Evolutionary conservation across 2,329 filamentous ascomycete genomes (phyloP), one percentile per base, ranked within the genome.

Genomic region (Xylaria sp.): DNA sequence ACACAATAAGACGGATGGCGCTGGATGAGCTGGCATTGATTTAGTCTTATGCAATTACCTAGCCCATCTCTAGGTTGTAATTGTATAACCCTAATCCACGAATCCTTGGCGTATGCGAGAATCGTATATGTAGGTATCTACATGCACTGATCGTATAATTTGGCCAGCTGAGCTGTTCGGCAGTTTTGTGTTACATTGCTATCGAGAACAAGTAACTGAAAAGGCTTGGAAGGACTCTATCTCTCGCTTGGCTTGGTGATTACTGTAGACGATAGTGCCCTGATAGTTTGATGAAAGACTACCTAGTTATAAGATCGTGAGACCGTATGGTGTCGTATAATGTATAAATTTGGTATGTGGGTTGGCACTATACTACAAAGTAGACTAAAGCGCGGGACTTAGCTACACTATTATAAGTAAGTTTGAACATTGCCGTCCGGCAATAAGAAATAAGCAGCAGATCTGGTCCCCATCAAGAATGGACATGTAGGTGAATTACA

Each of bases 71-170:
- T 36, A 36, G n/a, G 14, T 12, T 30, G 39, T 61, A 62, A 50
- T 39, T 47, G 27, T 34, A 58, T 55, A 57, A 36, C 30, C 19
- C 32, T 47, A 36, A 45, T 17, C 39, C 24, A 12, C 36, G 45
- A 17, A 11, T n/a, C 34, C 48, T 55, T 48, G 56, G 56, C 63
- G 51, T 34, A 62, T 67, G 61, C 39, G 42, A 56, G 42, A 24
- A 56, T 39, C 65, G 65, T 61, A 64, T 64, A 64, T 7, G 19
- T 45, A 54, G 59, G 55, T 45, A 45, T 39, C 21, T 47, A 42
- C 21, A 36, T 64, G 61, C 61, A 64, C 65, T 19, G 34, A 56
- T 64, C 65, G 65, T 67, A 64, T 67, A 56, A n/a, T 36, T 42
- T 7, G 7, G 8, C 30, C 50, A 48, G 54, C 55, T 51, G 21